Conservation (phyloP, 1,139 yeast species). For the Debaryomyces udenii region DNA sequence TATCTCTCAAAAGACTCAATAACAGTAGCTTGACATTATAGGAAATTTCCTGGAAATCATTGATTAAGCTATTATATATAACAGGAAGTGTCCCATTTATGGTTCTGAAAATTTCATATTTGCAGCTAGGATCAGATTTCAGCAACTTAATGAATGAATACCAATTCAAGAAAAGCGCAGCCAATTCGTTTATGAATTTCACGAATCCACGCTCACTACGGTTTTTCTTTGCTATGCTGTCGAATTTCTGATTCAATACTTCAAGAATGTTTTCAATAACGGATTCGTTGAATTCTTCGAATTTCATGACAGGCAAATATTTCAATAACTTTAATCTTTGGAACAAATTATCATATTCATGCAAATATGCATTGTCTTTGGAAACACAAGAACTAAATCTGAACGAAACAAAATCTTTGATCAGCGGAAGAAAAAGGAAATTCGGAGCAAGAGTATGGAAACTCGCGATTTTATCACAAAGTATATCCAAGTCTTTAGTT, state of each 20-base stretch:
- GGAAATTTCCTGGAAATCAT: constrained; percentile 2
- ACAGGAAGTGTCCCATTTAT: constrained; percentile 14
- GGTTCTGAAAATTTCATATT: constrained; percentile 7
- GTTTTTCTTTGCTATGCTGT: constrained; percentile 7
- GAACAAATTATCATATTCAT: constrained; percentile 11
- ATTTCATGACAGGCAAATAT: constrained; percentile 11
- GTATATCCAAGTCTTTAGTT: constrained; percentile 15
- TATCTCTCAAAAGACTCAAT: constrained; percentile 15
- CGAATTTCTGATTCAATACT: background rate
- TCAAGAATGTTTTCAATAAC: constrained; percentile 6
- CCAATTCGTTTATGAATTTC: constrained; percentile 6
- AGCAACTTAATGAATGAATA: background rate
- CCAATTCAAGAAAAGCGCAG: constrained; percentile 10
- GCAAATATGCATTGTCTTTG: constrained; percentile 1
- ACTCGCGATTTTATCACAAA: constrained; percentile 15
- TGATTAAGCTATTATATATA: constrained; percentile 13
- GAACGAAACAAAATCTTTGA: constrained; percentile 19
- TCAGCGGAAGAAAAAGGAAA: constrained; percentile 17
- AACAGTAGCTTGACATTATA: constrained; percentile 12
- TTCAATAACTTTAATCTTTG: constrained; percentile 17
- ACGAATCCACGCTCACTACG: background rate
- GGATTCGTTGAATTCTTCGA: constrained; percentile 5
- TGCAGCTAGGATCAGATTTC: background rate
- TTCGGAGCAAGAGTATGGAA: constrained; percentile 16
- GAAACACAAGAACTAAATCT: constrained; percentile 13